Evolutionary conservation across 208 protist species (phyloP).

Genomic region (Tritrichomonas musculus): DNA sequence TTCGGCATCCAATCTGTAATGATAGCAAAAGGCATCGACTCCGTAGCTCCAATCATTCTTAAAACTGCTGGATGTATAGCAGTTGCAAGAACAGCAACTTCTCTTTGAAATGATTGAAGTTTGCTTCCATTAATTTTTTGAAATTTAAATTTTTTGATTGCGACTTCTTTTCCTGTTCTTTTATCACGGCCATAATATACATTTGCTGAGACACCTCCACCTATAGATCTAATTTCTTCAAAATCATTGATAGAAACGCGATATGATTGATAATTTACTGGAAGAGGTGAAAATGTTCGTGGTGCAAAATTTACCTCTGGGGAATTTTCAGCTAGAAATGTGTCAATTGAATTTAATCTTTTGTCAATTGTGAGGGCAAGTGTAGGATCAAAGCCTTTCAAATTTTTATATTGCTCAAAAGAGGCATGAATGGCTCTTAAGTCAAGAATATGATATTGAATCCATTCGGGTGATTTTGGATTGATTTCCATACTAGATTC

Average conservation of each 20-base stretch:
- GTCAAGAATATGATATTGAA: neutral
- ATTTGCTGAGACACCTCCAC: neutral
- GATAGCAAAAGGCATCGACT: neutral
- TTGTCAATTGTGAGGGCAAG: neutral
- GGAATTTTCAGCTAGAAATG: neutral
- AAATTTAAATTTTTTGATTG: neutral
- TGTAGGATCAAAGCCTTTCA: neutral
- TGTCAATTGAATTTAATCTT: neutral
- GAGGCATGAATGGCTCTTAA: neutral
- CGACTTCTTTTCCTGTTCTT: neutral
- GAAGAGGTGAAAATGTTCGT: neutral
- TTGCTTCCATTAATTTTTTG: neutral
- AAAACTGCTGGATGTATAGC: neutral
- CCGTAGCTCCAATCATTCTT: neutral
- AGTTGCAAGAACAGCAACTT: conserved; percentile 5
- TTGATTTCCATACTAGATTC: neutral
- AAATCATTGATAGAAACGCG: neutral
- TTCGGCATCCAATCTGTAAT: conserved; percentile 27
- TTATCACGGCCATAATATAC: neutral
- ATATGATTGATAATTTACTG: neutral
- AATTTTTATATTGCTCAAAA: neutral
- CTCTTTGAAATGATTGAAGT: neutral
- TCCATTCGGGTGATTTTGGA: neutral
- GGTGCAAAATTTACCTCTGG: neutral
- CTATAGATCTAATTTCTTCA: neutral